Base-by-base conservation (phyloP, 495 filamentous ascomycete species). In the Oidiodendron maius region DNA sequence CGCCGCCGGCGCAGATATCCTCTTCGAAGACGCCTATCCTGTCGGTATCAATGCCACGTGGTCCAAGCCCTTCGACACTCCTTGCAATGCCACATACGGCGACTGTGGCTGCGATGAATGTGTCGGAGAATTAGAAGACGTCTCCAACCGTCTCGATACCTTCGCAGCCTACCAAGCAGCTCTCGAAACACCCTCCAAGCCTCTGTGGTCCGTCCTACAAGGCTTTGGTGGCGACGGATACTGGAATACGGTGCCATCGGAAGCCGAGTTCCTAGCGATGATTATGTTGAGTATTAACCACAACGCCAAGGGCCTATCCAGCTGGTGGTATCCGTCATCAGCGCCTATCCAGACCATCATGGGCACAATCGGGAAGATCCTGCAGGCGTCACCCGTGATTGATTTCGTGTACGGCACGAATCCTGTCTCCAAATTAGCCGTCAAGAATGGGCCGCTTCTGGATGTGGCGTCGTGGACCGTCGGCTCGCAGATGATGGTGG, bases 41-140 rank as follows among this genome's bases (percentile, higher is more conserved):
- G 72, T 86, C 52, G 78, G 72, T 3, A 73, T 76, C 49, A 83
- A 84, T 52, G 57, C 63, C 12, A 67, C 66, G 16, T 68, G 53
- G 15, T 74, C 71, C 13, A 70, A 15, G 11, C 45, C 72, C 40
- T 70, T 73, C 71, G 58, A 64, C 36, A 82, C 80, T 1, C 52
- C 55, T 0, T 85, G 81, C 60, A 87, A 85, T 54, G 45, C 64
- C 0, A 86, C 83, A 0, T 77, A 84, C 25, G 84, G 84, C 39
- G 76, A 78, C 64, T 86, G 82, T 61, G 83, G 82, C 20, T 87
- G 84, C 62, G 83, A 88, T 56, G 75, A 81, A 58, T 88, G 82
- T 59, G 46, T 49, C 0, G 78, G 80, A 5, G 53, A 57, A 11
- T 66, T 84, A 22, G 61, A 67, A 3, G 82, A 86, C 55, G 75